These are phyloP conservation scores for Globisporangium iwayamae DNA, from an alignment of 352 stramenopile species.

Conservation along the genomic window DNA sequence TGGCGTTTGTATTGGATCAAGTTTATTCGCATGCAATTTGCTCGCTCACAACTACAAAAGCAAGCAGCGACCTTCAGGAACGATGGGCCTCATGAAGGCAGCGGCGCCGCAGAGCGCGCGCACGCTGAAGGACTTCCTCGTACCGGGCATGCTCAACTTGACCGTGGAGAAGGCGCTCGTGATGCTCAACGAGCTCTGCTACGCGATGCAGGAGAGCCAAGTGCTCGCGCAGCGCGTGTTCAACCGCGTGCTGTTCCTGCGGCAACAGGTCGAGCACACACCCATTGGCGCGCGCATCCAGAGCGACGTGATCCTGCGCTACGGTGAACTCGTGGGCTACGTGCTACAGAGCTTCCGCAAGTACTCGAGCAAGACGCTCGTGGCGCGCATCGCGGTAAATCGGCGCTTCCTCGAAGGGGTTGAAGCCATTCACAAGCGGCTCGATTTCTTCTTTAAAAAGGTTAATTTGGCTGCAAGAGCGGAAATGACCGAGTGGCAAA, in stretches of 20 bases:
- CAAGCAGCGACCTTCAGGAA: background rate
- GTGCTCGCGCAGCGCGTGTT: conserved; percentile 11
- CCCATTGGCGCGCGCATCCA: conserved; percentile 11
- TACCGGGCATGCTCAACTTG: conserved; percentile 14
- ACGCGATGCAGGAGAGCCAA: conserved; percentile 14
- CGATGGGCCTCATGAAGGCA: background rate
- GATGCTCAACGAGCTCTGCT: conserved; percentile 5
- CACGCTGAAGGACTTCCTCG: conserved; percentile 12
- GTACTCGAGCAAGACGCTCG: conserved; percentile 12
- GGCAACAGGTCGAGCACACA: conserved; percentile 9
- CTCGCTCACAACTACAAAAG: too few species aligned
- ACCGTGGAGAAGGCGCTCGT: conserved; percentile 11
- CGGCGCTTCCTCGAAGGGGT: background rate
- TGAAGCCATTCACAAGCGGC: background rate
- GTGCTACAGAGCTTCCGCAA: background rate
- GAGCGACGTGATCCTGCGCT: conserved; percentile 12
- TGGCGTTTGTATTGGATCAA: too few species aligned
- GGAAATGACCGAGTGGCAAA: conserved; percentile 9
- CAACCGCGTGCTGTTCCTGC: conserved; percentile 9
- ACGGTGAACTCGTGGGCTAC: conserved; percentile 11
- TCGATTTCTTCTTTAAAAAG: conserved; percentile 11
- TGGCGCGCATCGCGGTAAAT: conserved; percentile 8
- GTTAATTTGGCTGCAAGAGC: background rate
- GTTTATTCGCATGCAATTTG: too few species aligned
- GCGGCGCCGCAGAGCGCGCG: background rate